Evolutionary conservation across 495 filamentous ascomycete genomes (phyloP), one percentile per base, ranked within the genome.

Genomic region (Staphylotrichum longicolle): DNA sequence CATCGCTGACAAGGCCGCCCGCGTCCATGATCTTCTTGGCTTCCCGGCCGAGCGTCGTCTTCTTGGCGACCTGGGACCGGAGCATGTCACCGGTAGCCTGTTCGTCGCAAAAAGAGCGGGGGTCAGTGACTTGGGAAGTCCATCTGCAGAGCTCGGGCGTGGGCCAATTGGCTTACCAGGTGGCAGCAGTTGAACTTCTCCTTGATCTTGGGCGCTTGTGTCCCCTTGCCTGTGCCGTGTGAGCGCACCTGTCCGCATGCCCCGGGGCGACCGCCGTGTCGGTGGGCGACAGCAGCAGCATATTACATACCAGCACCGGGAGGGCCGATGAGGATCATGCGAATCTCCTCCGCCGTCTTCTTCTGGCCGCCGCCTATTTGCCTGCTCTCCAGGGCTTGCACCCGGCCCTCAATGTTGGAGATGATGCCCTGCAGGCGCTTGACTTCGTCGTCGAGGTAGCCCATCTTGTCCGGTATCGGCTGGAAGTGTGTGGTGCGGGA

Each of bases 1-100:
- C 95, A 73, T 99, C 94, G 76, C 91, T 96, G 70, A 99, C 94
- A 58, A 99, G 85, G 59, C 92, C 94, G 68, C 94, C 94, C 71
- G 92, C 87, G 69, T 99, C 93, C 94, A 99, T 99, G 77, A 99
- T 99, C 87, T 99, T 99, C 88, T 99, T 99, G 61, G 94, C 94
- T 80, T 96, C 91, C 74, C 88, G 86, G 61, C 94, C 94, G 64
- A 99, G 85, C 27, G 89, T 77, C 50, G 95, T 99, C 85, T 97
- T 97, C 83, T 95, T 96, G 62, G 94, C 89, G 74, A 99, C 95
- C 76, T 99, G 94, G 64, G 92, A 94, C 61, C 94, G 91, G 72
- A 99, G 86, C 94, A 99, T 99, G 77, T 99, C 94, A 72, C 94
- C 94, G 57, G 94, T 99, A 61, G 95, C 94, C 93, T 98, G 37